phyloP scores from a whole-genome alignment of 2,329 filamentous ascomycete genomes.

The Colletotrichum sp. region DNA sequence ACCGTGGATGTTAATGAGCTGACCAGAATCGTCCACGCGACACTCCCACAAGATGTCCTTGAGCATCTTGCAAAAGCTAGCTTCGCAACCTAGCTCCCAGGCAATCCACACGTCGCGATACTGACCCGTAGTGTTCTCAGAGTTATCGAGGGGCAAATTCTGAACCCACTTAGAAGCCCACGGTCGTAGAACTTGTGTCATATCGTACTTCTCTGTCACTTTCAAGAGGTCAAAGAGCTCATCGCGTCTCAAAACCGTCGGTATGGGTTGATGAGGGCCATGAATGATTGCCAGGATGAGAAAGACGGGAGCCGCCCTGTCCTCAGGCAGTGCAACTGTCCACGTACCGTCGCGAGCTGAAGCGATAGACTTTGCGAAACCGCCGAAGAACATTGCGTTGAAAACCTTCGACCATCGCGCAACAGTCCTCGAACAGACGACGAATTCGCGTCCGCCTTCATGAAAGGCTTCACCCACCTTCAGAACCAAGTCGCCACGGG shows the following conservation, averaged over 20 bases:
- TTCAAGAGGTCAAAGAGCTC: neutral
- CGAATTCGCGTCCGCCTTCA: neutral
- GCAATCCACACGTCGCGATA: neutral
- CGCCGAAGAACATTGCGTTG: neutral
- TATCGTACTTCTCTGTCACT: neutral
- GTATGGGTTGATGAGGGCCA: neutral
- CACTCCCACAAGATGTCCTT: neutral
- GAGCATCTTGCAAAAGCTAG: neutral
- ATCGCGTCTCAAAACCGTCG: neutral
- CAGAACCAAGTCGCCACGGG: neutral
- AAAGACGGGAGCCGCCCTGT: neutral
- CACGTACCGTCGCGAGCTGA: neutral
- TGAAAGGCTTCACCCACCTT: neutral
- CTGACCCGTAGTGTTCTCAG: neutral
- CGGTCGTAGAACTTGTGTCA: neutral
- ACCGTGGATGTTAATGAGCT: neutral
- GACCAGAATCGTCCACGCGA: neutral
- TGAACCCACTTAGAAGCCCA: neutral
- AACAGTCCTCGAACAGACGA: neutral
- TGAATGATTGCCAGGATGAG: neutral
- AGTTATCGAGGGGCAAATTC: neutral
- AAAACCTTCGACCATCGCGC: neutral
- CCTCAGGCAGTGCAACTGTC: neutral
- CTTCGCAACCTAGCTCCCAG: neutral
- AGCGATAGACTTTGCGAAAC: neutral